Evolutionary conservation across 208 protist species (phyloP).

Genomic region (Crithidia acanthocephali): DNA sequence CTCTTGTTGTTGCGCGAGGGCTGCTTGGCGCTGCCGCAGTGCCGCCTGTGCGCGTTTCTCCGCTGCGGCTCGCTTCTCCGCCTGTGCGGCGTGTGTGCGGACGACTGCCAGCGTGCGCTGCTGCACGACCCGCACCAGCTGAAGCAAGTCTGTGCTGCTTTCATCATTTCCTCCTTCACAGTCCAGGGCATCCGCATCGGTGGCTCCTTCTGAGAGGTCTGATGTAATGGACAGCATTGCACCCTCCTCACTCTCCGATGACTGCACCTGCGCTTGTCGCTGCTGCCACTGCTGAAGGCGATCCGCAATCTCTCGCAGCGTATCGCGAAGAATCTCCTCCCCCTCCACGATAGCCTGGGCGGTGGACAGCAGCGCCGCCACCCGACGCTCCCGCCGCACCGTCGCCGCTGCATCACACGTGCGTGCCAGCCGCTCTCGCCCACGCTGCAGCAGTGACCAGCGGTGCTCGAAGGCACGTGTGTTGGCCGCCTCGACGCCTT

Average conservation of each 20-base stretch:
- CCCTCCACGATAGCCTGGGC: constrained; percentile 33
- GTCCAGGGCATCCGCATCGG: background rate
- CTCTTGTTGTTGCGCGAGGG: background rate
- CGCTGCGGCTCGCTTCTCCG: background rate
- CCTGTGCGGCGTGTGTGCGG: background rate
- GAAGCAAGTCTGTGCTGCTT: background rate
- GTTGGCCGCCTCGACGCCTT: constrained; percentile 26
- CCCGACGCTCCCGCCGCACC: constrained; percentile 3
- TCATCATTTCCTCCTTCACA: background rate
- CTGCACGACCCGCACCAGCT: background rate
- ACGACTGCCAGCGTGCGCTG: background rate
- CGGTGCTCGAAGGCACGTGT: constrained; percentile 19
- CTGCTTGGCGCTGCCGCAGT: constrained; percentile 2
- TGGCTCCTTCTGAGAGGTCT: background rate
- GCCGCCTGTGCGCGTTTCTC: background rate
- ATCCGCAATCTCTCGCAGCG: constrained; percentile 4
- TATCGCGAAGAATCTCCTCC: constrained; percentile 15
- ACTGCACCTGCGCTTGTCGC: background rate
- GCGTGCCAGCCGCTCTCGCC: constrained; percentile 16
- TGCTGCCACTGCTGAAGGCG: background rate
- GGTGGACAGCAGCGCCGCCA: background rate
- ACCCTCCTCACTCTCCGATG: background rate
- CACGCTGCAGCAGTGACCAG: constrained; percentile 21
- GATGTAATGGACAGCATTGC: background rate
- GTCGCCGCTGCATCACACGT: background rate